Base-by-base conservation (phyloP, 768 basidiomycete species). In the Amanita exitialis region DNA sequence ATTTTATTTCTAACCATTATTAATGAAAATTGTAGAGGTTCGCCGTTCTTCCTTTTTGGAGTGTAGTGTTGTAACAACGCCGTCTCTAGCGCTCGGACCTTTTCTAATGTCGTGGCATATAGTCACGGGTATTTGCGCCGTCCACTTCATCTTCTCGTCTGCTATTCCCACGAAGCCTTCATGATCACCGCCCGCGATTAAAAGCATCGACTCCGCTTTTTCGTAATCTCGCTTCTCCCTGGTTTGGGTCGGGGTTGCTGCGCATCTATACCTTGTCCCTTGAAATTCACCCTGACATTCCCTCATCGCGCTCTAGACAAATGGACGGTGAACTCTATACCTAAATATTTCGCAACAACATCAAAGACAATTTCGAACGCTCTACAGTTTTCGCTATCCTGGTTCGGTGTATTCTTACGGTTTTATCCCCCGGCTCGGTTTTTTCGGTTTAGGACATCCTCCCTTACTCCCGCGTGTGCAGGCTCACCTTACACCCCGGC, bases 1-100 rank as follows among this genome's bases (percentile, higher is more conserved):
- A 23, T 51, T 20, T 51, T 51, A 51, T 51, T 44, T 34, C 21
- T 51, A 51, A 51, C 50, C 50, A 44, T 35, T 51, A 51, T 51
- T 51, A 23, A 44, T 41, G 41, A 37, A 44, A 35, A 43, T 32
- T 30, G 42, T 44, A 35, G 50, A 51, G 50, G 50, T 51, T 35
- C 12, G 50, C 41, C 25, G 10, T 5, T 6, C 6, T 12, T 27
- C 13, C 37, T 16, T 30, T 20, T 44, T 34, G 41, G 20, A 4
- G 5, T 30, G 0, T 43, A 34, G 6, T 9, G 9, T 20, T 41
- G 6, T 50, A 21, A 47, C 12, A 39, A 32, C 12, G 5, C 7
- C 13, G 10, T 27, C 18, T n/a, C 25, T 43, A 50, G 49, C 49
- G 15, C 36, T 39, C 9, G 37, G 47, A 27, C 28, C 10, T 25